Evolutionary conservation across 805 yeast species (phyloP), one percentile per base, ranked within the genome.

Genomic region (Kazachstania taianensis): DNA sequence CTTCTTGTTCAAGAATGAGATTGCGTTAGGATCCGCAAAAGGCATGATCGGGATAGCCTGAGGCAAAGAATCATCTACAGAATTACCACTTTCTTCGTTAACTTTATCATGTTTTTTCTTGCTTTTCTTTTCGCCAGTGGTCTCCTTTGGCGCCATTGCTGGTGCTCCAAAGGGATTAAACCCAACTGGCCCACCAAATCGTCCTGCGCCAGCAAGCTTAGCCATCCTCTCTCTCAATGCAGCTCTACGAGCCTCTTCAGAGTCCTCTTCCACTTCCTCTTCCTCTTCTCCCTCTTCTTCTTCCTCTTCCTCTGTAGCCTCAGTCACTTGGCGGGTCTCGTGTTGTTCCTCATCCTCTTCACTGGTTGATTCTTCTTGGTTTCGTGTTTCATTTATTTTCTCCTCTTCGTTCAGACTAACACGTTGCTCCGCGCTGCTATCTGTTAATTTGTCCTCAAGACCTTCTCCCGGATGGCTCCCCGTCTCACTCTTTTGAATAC

Each of bases 191-290:
- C 57, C 59, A 29, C 86, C 87, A 59, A 77, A 70, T 77, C 81
- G 73, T 39, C 82, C 79, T 10, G 76, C 75, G 15, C 95, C 94
- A 1, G 96, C 81, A 14, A 89, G 70, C 49, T 79, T 83, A n/a
- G 98, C 97, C 96, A 89, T 89, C 41, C 96, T 73, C 44, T 82
- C 96, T 15, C 94, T 78, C 36, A 89, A 65, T 5, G 79, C 83
- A 32, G 79, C 71, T 48, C 92, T 72, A 38, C 80, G 73, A 5
- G 78, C 66, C 42, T 81, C 92, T 52, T 82, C 94, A 29, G 75
- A 81, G 35, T 81, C 89, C 36, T 75, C 80, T 1, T 73, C 82
- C 0, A 66, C 75, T 3, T 67, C 75, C 2, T 65, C 75, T 0
- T 64, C 75, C 0, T 65, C 76, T 0, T 63, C 72, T 2, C 61